phyloP scores from a whole-genome alignment of 1,284 basidiomycete genomes.

The Fomitopsis pinicola region DNA sequence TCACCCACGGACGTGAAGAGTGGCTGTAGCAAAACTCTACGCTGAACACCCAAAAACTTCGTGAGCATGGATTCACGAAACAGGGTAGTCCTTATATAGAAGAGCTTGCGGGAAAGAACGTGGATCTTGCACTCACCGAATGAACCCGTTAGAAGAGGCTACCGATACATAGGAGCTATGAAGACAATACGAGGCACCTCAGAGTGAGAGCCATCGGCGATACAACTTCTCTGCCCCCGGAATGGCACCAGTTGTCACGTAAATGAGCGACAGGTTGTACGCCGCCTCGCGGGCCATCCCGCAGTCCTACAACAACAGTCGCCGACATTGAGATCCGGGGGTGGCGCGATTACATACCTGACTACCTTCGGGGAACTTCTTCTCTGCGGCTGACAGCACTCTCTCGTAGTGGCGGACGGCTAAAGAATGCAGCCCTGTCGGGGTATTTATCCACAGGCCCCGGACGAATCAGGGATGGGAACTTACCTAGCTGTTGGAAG shows the following conservation, averaged over 20 bases:
- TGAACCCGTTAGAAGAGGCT: not conserved
- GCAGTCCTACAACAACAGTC: conserved; percentile 27
- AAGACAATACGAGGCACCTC: not conserved
- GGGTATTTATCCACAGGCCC: not conserved
- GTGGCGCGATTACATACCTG: conserved; percentile 18
- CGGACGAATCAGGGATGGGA: conserved; percentile 1
- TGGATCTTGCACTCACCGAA: not conserved
- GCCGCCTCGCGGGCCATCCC: conserved; percentile 71
- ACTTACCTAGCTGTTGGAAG: conserved; percentile 85
- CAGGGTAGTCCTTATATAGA: not conserved
- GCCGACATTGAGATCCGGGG: not conserved
- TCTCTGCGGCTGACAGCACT: conserved; percentile 60
- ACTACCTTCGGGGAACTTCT: conserved; percentile 11
- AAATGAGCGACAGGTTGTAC: conserved; percentile 85
- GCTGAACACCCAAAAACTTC: too few relatives aligned
- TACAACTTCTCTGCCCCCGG: conserved; percentile 64
- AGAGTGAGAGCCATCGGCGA: conserved; percentile 65
- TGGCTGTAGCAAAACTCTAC: too few relatives aligned
- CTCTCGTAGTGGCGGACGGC: conserved; percentile 82
- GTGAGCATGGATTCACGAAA: too few relatives aligned
- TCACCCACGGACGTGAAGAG: too few relatives aligned
- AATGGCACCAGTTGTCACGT: conserved; percentile 70
- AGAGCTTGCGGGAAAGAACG: not conserved
- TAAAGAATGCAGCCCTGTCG: conserved; percentile 70
- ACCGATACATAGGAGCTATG: not conserved